These are phyloP conservation scores for Lentinula lateritia DNA, from an alignment of 768 basidiomycete genomes.

Conservation along the genomic window DNA sequence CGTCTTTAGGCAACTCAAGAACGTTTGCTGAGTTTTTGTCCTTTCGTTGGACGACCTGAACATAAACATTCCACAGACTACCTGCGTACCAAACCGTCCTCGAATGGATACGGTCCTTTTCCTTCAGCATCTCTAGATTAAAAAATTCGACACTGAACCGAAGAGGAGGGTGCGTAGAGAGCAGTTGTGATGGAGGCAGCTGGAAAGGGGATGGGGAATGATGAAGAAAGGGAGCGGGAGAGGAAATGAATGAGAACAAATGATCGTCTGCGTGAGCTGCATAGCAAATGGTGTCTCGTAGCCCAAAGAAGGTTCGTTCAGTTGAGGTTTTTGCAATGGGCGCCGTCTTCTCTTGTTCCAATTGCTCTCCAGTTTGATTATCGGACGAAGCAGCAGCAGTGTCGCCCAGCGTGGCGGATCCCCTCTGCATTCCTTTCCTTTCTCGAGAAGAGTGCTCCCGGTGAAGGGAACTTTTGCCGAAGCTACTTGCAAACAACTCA, in stretches of 20 bases:
- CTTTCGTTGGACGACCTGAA: slow-evolving; percentile 86
- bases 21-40: slow-evolving; percentile 18
- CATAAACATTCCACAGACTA: slow-evolving; percentile 82
- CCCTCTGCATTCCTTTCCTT: not conserved
- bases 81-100: slow-evolving; percentile 90
- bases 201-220: not conserved
- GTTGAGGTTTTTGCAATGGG: not conserved
- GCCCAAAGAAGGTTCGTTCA: not conserved
- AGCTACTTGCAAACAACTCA: slow-evolving; percentile 50
- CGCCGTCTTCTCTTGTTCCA: not conserved
- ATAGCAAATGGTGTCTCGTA: not conserved
- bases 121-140: slow-evolving; percentile 74
- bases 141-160: slow-evolving; percentile 90
- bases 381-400: slow-evolving; percentile 27
- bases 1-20: not conserved
- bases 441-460: slow-evolving; percentile 10
- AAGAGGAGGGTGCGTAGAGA: slow-evolving; percentile 74
- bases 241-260: slow-evolving; percentile 42
- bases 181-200: slow-evolving; percentile 18
- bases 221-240: slow-evolving; percentile 8
- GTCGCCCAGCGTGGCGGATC: slow-evolving; percentile 9
- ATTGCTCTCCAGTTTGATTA: not conserved
- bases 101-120: slow-evolving; percentile 80
- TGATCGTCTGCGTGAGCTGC: not conserved
- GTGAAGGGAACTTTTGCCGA: not conserved